These are phyloP conservation scores for Suhomyces coccinellae DNA, from an alignment of 1,139 yeast genomes.

Conservation along the genomic window DNA sequence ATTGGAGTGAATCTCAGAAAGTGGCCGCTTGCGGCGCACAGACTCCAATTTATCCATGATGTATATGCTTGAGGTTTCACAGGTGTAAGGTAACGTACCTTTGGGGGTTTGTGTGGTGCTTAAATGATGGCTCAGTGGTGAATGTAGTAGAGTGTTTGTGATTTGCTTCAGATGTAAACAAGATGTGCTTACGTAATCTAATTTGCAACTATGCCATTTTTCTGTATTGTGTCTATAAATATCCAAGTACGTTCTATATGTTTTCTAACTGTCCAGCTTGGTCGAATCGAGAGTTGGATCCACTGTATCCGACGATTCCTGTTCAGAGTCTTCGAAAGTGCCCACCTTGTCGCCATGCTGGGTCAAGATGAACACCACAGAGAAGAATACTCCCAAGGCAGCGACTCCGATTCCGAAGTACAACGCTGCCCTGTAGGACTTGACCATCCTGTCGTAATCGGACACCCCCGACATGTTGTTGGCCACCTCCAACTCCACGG, in stretches of 20 bases:
- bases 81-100: neutral
- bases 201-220: neutral
- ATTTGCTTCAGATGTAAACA: conserved; percentile 6
- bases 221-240: no score
- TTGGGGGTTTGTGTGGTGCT: neutral
- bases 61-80: neutral
- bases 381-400: conserved; percentile 33
- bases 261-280: neutral
- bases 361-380: conserved; percentile 30
- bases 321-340: conserved; percentile 8
- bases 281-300: neutral
- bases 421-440: conserved; percentile 46
- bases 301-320: neutral
- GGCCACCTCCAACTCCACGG: conserved; percentile 44
- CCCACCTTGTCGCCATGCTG: conserved; percentile 20
- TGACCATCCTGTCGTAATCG: conserved; percentile 21
- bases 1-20: conserved; percentile 10
- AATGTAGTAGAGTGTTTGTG: neutral
- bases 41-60: conserved; percentile 3
- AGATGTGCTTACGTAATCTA: conserved; percentile 2
- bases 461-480: conserved; percentile 15
- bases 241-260: neutral
- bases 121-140: neutral
- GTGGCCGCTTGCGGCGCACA: conserved; percentile 8
- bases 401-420: conserved; percentile 44